Evolutionary conservation across 768 basidiomycete genomes (phyloP).

Genomic region (Sporobolomyces phaffii): DNA sequence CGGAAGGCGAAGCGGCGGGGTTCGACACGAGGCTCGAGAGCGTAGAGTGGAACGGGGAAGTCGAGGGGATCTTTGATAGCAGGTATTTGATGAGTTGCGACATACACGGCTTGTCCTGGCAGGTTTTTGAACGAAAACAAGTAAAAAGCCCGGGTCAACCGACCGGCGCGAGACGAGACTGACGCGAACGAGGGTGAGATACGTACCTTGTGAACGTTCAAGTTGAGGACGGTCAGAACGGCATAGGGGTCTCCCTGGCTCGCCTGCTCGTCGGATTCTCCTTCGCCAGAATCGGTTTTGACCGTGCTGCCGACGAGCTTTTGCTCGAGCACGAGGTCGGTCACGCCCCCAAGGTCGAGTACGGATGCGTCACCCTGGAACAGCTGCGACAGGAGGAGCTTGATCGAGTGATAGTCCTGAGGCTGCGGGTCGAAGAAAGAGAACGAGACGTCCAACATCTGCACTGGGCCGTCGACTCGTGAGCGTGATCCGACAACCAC

Average conservation of each 20-base stretch:
- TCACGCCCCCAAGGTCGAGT: conserved; percentile 65
- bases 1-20: conserved; percentile 16
- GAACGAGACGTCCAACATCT: conserved; percentile 76
- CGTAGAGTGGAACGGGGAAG: conserved; percentile 55
- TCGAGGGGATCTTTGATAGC: conserved; percentile 56
- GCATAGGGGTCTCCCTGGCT: conserved; percentile 74
- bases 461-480: no score
- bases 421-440: conserved; percentile 88
- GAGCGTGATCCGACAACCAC: no score
- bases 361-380: conserved; percentile 73
- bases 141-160: not conserved
- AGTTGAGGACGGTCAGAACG: conserved; percentile 73
- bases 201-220: conserved; percentile 45
- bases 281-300: conserved; percentile 78
- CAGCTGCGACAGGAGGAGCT: conserved; percentile 51
- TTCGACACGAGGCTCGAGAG: conserved; percentile 46
- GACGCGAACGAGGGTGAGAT: not conserved
- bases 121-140: not conserved
- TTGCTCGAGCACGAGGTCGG: conserved; percentile 70
- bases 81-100: conserved; percentile 66
- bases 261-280: conserved; percentile 10
- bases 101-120: conserved; percentile 66
- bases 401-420: conserved; percentile 73
- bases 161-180: not conserved
- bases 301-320: conserved; percentile 76